Conservation (phyloP, 441 rosid species). For the Lepidium campestre region DNA sequence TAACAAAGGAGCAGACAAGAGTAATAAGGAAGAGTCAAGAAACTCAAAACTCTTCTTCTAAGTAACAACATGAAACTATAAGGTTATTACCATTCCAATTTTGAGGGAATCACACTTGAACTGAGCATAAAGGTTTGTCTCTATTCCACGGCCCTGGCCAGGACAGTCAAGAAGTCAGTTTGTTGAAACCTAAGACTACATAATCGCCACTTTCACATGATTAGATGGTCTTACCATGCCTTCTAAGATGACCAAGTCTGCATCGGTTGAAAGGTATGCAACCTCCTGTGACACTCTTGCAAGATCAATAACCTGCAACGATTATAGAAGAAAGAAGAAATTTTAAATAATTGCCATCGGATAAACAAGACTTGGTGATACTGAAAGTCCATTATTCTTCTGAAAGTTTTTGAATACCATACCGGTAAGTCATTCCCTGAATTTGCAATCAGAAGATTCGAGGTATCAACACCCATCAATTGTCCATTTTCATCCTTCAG, state of each 20-base stretch:
- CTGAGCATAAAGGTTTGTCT: slow-evolving; percentile 93
- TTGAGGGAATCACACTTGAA: slow-evolving; percentile 95
- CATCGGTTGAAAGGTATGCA: slow-evolving; percentile 76
- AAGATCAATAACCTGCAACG: slow-evolving; percentile 84
- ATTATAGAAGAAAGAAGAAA: background rate
- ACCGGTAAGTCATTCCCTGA: slow-evolving; percentile 98
- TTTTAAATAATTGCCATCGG: background rate
- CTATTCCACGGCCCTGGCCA: slow-evolving; percentile 92
- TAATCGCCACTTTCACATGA: background rate
- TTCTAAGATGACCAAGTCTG: slow-evolving; percentile 87
- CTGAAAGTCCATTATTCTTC: background rate
- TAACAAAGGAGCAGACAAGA: background rate
- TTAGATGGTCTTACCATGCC: slow-evolving; percentile 64
- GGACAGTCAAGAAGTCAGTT: slow-evolving; percentile 16
- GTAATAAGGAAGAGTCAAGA: background rate
- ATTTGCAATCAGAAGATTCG: slow-evolving; percentile 80
- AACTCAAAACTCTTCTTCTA: background rate
- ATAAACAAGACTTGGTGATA: background rate
- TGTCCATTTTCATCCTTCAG: slow-evolving; percentile 80
- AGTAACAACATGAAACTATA: background rate
- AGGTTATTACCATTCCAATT: slow-evolving; percentile 71
- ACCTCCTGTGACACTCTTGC: slow-evolving; percentile 79
- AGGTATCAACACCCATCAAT: slow-evolving; percentile 70
- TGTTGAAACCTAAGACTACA: background rate
- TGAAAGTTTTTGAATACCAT: slow-evolving; percentile 23